A percentile compares a stretch with the other conserved stretches of the same genome.
Conservation (phyloP, 2,329 filamentous ascomycete species). For the Juglanconis oblonga region DNA sequence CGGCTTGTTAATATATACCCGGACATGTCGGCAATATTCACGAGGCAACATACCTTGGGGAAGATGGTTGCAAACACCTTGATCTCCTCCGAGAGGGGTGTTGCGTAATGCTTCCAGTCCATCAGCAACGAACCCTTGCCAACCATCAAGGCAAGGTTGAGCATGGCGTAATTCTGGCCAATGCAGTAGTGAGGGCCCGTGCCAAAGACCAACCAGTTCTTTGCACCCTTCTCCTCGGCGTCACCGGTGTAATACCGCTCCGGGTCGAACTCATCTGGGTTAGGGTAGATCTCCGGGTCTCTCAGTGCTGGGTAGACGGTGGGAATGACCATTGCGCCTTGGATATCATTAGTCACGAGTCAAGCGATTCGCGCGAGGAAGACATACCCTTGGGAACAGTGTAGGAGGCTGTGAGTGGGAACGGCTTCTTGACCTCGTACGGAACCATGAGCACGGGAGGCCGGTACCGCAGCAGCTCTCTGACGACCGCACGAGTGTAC, state of each 20-base stretch:
- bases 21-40: neutral
- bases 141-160: slow-evolving; percentile 85
- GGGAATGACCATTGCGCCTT: slow-evolving; percentile 88
- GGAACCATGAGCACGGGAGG: slow-evolving; percentile 97
- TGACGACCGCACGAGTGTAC: slow-evolving; percentile 89
- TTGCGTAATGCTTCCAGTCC: slow-evolving; percentile 87
- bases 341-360: neutral
- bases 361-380: neutral
- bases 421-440: slow-evolving; percentile 90
- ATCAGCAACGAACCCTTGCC: slow-evolving; percentile 85
- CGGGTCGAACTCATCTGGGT: slow-evolving; percentile 85
- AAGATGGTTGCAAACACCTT: slow-evolving; percentile 99
- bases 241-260: slow-evolving; percentile 89
- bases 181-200: slow-evolving; percentile 96
- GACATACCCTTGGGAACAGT: slow-evolving; percentile 80
- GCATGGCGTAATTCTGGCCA: slow-evolving; percentile 85
- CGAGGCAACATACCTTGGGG: slow-evolving; percentile 68
- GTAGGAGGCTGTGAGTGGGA: slow-evolving; percentile 83
- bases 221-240: slow-evolving; percentile 78
- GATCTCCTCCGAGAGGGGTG: slow-evolving; percentile 84
- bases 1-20: slow-evolving; percentile 11
- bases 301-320: slow-evolving; percentile 87
- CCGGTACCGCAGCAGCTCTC: slow-evolving; percentile 87
- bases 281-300: slow-evolving; percentile 87
- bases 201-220: slow-evolving; percentile 97